phyloP scores from a whole-genome alignment of 169 alveolate species.

The Plasmodium yoelii region DNA sequence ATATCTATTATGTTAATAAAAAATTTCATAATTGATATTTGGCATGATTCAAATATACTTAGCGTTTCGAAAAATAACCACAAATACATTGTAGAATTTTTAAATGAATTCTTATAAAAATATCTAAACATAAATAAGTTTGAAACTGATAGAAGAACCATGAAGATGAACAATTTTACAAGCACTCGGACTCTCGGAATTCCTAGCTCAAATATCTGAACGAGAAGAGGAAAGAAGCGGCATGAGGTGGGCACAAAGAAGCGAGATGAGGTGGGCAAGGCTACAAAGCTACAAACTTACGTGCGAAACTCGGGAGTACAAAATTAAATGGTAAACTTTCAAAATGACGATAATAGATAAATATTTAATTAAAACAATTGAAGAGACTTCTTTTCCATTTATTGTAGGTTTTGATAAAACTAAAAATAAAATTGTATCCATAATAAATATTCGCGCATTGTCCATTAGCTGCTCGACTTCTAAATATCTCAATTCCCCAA shows the following conservation, averaged over 20 bases:
- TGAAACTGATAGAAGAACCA: constrained; percentile 81
- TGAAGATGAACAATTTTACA: constrained; percentile 74
- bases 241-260: no score
- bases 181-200: constrained; percentile 83
- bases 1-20: constrained; percentile 77
- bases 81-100: constrained; percentile 86
- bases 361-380: constrained; percentile 82
- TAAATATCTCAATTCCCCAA: constrained; percentile 81
- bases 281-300: no score
- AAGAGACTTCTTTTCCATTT: constrained; percentile 87
- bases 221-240: no score
- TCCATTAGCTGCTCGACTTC: constrained; percentile 88
- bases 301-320: constrained; percentile 83
- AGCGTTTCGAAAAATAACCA: constrained; percentile 90
- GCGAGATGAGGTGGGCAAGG: no score
- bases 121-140: constrained; percentile 78
- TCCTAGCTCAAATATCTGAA: constrained; percentile 88
- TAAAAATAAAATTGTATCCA: constrained; percentile 89
- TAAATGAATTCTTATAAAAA: constrained; percentile 79
- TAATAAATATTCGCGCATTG: constrained; percentile 86
- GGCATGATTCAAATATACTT: constrained; percentile 77
- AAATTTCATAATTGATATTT: constrained; percentile 76
- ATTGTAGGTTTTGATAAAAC: constrained; percentile 88
- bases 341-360: constrained; percentile 83
- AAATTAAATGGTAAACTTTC: constrained; percentile 87